Percentiles rank a stretch among this genome's conserved stretches.
Conservation (phyloP, 352 stramenopile genomes). For the Phytophthora litchii region DNA sequence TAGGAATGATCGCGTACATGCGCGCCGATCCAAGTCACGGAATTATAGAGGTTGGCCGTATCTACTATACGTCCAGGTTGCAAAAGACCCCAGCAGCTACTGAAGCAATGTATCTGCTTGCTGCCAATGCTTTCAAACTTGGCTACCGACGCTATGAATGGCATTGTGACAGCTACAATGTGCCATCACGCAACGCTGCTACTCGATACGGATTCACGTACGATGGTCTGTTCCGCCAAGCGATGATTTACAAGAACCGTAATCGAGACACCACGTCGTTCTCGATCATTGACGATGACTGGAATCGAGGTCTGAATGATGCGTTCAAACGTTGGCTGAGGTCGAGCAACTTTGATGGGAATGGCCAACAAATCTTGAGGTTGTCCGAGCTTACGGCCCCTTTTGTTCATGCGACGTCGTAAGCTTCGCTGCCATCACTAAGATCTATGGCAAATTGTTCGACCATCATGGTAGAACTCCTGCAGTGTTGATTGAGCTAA, state of each 20-base stretch:
- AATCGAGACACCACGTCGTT: conserved; percentile 26
- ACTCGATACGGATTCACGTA: conserved; percentile 21
- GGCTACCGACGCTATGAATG: conserved; percentile 27
- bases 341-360: conserved; percentile 20
- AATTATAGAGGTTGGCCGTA: conserved; percentile 17
- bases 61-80: conserved; percentile 17
- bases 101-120: conserved; percentile 23
- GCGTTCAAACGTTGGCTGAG: conserved; percentile 24
- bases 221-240: conserved; percentile 27
- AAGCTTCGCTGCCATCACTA: neutral
- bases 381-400: conserved; percentile 25
- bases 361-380: conserved; percentile 21
- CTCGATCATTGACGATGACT: conserved; percentile 28
- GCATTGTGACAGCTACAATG: conserved; percentile 29
- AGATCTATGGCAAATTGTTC: neutral
- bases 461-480: neutral
- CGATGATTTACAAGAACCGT: conserved; percentile 21
- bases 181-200: conserved; percentile 9
- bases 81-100: conserved; percentile 16
- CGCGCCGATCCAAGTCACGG: conserved; percentile 13
- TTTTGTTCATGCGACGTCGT: conserved; percentile 17
- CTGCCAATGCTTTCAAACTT: conserved; percentile 19
- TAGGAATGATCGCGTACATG: conserved; percentile 22
- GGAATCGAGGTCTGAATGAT: conserved; percentile 12
- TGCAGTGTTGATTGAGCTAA: too few species aligned